Evolutionary conservation across 2,329 filamentous ascomycete species (phyloP).

Genomic region (Aspergillus sp.): DNA sequence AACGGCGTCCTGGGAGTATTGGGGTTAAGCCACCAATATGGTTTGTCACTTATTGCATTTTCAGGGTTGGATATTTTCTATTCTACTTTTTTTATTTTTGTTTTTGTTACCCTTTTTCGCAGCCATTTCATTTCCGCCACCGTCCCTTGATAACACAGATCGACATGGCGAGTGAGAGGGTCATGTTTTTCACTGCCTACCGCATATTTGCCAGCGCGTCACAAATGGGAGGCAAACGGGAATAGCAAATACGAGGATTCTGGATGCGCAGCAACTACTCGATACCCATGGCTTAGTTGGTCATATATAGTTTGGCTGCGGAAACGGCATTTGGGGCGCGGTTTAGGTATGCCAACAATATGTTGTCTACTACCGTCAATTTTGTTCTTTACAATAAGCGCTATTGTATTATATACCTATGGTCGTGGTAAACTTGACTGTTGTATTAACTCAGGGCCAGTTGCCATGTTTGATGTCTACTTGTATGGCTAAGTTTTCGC

Average conservation of each 20-base stretch:
- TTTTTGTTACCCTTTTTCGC: conserved; percentile 15
- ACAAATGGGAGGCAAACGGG: not conserved
- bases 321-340: not conserved
- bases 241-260: conserved; percentile 8
- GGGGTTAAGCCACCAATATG: conserved; percentile 19
- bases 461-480: not conserved
- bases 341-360: not conserved
- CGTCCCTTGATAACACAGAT: not conserved
- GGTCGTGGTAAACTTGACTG: not conserved
- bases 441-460: not conserved
- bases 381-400: not conserved
- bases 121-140: not conserved
- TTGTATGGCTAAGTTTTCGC: not conserved
- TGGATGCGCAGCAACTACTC: conserved; percentile 23
- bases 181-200: not conserved
- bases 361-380: not conserved
- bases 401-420: conserved; percentile 1
- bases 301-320: conserved; percentile 8
- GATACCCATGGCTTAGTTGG: conserved; percentile 31
- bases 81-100: conserved; percentile 8
- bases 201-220: not conserved
- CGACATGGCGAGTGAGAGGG: not conserved
- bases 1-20: conserved; percentile 32
- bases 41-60: conserved; percentile 17
- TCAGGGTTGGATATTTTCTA: conserved; percentile 13